Percentiles rank a stretch among this genome's conserved stretches.
Conservation (phyloP, 1,139 yeast species). For the Geotrichum macrosporum region DNA sequence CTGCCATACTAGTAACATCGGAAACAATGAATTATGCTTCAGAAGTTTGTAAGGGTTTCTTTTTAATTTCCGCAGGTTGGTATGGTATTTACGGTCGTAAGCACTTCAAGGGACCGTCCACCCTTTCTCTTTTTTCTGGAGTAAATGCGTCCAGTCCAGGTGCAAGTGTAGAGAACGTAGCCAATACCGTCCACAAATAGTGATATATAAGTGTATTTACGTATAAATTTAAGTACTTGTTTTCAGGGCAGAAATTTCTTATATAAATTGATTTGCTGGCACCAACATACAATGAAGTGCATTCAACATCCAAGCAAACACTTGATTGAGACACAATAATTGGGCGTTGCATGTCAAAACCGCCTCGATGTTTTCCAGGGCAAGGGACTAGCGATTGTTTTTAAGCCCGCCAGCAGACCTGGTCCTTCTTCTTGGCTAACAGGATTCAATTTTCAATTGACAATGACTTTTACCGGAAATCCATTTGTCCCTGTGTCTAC, state of each 20-base stretch:
- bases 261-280: no score
- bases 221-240: no score
- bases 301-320: no score
- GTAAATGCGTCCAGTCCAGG: not conserved
- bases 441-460: not conserved
- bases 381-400: not conserved
- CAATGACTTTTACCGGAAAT: conserved; percentile 25
- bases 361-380: not conserved
- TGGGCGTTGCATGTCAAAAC: no score
- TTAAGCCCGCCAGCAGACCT: no score
- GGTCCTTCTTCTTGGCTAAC: not conserved
- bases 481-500: conserved; percentile 37
- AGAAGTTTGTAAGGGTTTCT: conserved; percentile 22
- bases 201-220: no score
- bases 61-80: conserved; percentile 19
- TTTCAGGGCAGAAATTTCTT: no score
- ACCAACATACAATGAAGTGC: no score
- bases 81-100: conserved; percentile 21
- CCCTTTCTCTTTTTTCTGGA: conserved; percentile 8
- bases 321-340: not conserved
- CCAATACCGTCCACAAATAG: no score
- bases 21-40: conserved; percentile 21
- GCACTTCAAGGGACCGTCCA: conserved; percentile 20
- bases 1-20: conserved; percentile 21
- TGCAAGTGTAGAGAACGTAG: not conserved